Evolutionary conservation across 2,329 filamentous ascomycete genomes (phyloP), one percentile per base, ranked within the genome.

Genomic region (Anthostomella pinea): DNA sequence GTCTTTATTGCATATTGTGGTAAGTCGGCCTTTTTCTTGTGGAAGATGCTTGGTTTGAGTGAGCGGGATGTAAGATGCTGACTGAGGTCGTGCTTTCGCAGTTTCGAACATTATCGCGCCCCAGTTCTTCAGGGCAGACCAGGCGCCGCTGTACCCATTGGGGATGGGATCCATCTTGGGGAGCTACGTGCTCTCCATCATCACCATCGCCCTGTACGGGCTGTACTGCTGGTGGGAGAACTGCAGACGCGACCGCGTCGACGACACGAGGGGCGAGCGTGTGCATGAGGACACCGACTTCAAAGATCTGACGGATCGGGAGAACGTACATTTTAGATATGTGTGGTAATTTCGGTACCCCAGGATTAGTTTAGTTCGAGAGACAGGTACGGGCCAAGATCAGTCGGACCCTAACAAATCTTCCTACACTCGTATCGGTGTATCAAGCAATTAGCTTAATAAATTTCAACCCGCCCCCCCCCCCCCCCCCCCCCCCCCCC

Each of bases 61-160:
- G n/a, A n/a, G n/a, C n/a, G n/a, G n/a, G n/a, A n/a, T n/a, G n/a
- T n/a, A n/a, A n/a, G n/a, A n/a, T n/a, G n/a, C n/a, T n/a, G n/a
- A n/a, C n/a, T n/a, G n/a, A n/a, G n/a, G n/a, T n/a, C n/a, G n/a
- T n/a, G 8, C 6, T 17, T 5, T 11, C 8, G 16, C 30, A 32
- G 27, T 59, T 0, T 60, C 59, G 2, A 69, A 68, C 31, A 65
- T 69, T 31, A 58, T 68, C 4, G 64, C 56, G 0, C 66, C 67
- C 0, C 56, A 64, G 32, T 66, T 66, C 15, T 70, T 69, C 50
- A 54, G 57, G 19, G 35, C 59, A 0, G 36, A 47, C 0, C 59
- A 67, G 29, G 54, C 58, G 0, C 65, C 57, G 0, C 38, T 52
- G 2, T 67, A 66, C 40, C 38, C 52, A 1, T 52, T 62, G 2